phyloP scores from a whole-genome alignment of 768 basidiomycete species.

The Butyriboletus loyo region DNA sequence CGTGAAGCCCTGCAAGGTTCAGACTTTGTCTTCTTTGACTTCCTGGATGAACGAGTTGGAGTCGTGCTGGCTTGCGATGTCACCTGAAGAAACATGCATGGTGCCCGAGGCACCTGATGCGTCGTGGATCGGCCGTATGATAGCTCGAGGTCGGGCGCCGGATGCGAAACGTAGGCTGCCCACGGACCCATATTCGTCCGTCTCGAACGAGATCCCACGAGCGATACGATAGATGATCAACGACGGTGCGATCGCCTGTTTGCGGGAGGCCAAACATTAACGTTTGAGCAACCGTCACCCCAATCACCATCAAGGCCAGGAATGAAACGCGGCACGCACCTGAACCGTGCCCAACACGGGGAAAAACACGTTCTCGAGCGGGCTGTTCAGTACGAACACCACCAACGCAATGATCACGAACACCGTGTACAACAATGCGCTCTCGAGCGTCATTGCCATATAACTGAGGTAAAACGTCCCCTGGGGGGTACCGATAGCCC shows the following conservation, averaged over 20 bases:
- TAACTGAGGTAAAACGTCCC: constrained; percentile 21
- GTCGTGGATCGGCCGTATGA: neutral
- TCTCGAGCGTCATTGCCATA: constrained; percentile 28
- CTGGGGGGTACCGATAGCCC: constrained; percentile 8
- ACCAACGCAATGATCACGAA: constrained; percentile 11
- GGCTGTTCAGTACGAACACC: constrained; percentile 18
- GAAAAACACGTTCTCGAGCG: constrained; percentile 23
- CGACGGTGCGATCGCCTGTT: constrained; percentile 15
- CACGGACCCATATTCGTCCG: constrained; percentile 1
- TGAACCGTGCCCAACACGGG: constrained; percentile 20
- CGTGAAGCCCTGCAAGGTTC: neutral
- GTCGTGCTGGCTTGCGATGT: neutral
- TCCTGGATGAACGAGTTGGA: constrained; percentile 13
- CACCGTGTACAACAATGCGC: constrained; percentile 17
- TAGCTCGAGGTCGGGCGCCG: neutral
- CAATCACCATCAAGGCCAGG: neutral
- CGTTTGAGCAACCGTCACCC: neutral
- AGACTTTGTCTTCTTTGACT: constrained; percentile 7
- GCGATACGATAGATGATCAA: constrained; percentile 24
- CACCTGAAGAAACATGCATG: neutral
- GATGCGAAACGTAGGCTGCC: constrained; percentile 14
- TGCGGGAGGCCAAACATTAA: no score
- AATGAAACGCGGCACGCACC: constrained; percentile 1
- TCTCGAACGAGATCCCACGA: constrained; percentile 18
- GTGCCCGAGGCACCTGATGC: constrained; percentile 10